phyloP scores from a whole-genome alignment of 169 alveolate genomes.

The Perkinsus chesapeaki region DNA sequence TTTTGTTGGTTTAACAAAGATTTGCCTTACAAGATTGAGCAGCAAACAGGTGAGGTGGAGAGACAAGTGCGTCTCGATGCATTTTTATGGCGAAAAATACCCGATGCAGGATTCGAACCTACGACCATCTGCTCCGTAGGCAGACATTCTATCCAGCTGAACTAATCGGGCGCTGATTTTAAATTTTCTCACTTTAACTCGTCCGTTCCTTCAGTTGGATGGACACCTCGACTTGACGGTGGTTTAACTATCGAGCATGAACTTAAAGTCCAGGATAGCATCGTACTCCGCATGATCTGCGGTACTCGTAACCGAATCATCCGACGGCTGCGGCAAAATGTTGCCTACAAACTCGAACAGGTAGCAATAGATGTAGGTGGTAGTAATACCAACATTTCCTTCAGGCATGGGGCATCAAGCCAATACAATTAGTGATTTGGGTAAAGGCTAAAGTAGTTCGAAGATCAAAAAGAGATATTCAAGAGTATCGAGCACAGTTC shows the following conservation, averaged over 20 bases:
- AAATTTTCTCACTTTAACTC: not conserved
- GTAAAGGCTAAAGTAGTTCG: not conserved
- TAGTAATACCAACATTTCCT: not conserved
- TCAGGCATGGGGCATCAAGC: not conserved
- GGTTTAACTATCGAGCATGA: not conserved
- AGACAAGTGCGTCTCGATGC: not conserved
- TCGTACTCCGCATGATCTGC: not conserved
- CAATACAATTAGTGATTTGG: not conserved
- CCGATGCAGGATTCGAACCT: constrained; percentile 5
- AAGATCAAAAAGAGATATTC: not conserved
- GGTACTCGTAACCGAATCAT: not conserved
- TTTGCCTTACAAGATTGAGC: constrained; percentile 54
- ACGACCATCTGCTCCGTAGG: constrained; percentile 6
- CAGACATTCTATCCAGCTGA: constrained; percentile 4
- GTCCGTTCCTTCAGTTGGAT: not conserved
- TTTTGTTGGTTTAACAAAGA: constrained; percentile 68
- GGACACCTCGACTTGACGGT: not conserved
- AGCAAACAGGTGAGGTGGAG: constrained; percentile 33
- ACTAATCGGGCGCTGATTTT: not conserved
- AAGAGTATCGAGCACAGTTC: not conserved
- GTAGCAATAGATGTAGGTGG: not conserved
- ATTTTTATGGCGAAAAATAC: not conserved
- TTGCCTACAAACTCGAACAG: not conserved
- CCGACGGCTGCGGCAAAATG: not conserved
- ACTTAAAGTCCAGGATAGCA: not conserved